Evolutionary conservation across 169 alveolate genomes (phyloP).

Genomic region (Cystoisospora suis): DNA sequence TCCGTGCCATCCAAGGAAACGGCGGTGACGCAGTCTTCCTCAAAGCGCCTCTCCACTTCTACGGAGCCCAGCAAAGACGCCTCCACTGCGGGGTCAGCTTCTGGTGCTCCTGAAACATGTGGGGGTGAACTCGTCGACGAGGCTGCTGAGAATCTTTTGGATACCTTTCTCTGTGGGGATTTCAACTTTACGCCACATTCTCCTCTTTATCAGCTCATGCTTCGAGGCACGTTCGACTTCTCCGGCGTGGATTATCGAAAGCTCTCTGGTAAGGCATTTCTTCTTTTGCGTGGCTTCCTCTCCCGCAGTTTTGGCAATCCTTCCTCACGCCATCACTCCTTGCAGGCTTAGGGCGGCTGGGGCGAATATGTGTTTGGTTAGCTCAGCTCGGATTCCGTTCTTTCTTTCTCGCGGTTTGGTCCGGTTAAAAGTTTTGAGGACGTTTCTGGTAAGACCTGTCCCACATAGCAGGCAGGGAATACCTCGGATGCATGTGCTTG

Average conservation of each 20-base stretch:
- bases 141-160: conserved; percentile 5
- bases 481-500: too few relatives aligned
- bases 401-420: too few relatives aligned
- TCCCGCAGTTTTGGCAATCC: too few relatives aligned
- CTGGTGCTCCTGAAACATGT: background rate
- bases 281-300: background rate
- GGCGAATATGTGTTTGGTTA: too few relatives aligned
- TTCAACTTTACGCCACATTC: conserved; percentile 52
- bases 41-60: background rate
- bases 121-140: background rate
- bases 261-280: conserved; percentile 21
- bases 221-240: conserved; percentile 16
- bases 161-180: conserved; percentile 37
- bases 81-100: too few relatives aligned
- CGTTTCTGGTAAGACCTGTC: too few relatives aligned
- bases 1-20: background rate
- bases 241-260: background rate
- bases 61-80: background rate
- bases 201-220: conserved; percentile 36
- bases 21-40: background rate
- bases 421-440: too few relatives aligned
- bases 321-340: too few relatives aligned
- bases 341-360: too few relatives aligned
- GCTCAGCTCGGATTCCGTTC: too few relatives aligned
- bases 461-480: too few relatives aligned